A percentile compares a stretch with the other conserved stretches of the same genome.
These are phyloP conservation scores for Trichoderma sp. DNA, from an alignment of 2,329 filamentous ascomycete genomes.

Conservation along the genomic window DNA sequence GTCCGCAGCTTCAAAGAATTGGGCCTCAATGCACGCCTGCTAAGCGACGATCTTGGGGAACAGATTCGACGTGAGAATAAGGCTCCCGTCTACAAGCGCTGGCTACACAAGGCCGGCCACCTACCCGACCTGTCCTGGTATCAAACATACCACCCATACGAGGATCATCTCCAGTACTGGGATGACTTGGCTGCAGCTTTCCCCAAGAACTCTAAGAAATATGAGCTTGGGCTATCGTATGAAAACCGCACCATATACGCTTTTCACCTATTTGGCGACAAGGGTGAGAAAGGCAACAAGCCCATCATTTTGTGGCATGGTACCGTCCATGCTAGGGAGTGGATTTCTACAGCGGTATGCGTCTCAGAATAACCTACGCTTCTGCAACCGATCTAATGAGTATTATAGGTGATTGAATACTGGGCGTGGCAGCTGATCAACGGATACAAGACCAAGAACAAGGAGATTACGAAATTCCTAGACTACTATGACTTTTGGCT, in stretches of 20 bases:
- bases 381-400: neutral
- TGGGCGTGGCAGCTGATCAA: slow-evolving; percentile 49
- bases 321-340: slow-evolving; percentile 59
- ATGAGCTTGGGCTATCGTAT: slow-evolving; percentile 47
- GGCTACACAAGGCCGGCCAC: neutral
- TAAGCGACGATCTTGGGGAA: neutral
- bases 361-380: neutral
- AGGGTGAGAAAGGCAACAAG: slow-evolving; percentile 42
- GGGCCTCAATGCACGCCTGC: neutral
- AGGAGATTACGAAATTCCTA: slow-evolving; percentile 45
- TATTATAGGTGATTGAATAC: slow-evolving; percentile 49
- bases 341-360: slow-evolving; percentile 44
- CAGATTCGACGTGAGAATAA: neutral
- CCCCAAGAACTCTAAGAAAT: slow-evolving; percentile 46
- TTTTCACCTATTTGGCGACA: slow-evolving; percentile 53
- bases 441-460: slow-evolving; percentile 40
- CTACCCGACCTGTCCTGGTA: slow-evolving; percentile 43
- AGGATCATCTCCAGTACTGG: slow-evolving; percentile 49
- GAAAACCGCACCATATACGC: slow-evolving; percentile 59
- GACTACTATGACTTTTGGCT: slow-evolving; percentile 66
- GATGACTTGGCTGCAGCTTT: slow-evolving; percentile 43
- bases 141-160: slow-evolving; percentile 51
- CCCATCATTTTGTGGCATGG: slow-evolving; percentile 56
- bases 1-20: slow-evolving; percentile 1
- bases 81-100: neutral